phyloP scores from a whole-genome alignment of 2,329 filamentous ascomycete species.

The Colletotrichum zoysiae region DNA sequence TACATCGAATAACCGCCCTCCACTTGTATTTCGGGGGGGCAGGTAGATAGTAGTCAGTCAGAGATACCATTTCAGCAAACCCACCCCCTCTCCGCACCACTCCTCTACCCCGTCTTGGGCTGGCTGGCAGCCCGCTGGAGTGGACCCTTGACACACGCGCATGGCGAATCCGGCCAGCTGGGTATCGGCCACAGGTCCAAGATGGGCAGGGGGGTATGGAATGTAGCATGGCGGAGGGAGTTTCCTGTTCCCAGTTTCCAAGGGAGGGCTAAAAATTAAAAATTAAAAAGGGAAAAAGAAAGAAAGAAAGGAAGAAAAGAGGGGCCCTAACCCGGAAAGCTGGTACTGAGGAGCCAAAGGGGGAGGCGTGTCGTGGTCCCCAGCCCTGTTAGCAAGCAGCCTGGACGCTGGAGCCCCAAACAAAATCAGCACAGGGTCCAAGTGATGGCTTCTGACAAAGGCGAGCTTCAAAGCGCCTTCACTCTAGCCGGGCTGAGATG shows the following conservation, averaged over 20 bases:
- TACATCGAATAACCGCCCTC: no score
- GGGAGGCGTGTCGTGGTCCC: slow-evolving; percentile 19
- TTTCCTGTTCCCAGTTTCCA: slow-evolving; percentile 16
- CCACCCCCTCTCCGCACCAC: no score
- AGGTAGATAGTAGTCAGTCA: no score
- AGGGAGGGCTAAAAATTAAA: neutral
- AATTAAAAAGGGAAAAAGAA: neutral
- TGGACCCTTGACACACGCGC: slow-evolving; percentile 3
- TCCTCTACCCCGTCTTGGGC: neutral
- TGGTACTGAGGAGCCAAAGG: slow-evolving; percentile 14
- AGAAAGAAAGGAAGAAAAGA: neutral
- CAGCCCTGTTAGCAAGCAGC: slow-evolving; percentile 37
- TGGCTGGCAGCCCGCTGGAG: neutral
- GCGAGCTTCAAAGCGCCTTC: slow-evolving; percentile 14
- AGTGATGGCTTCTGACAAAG: slow-evolving; percentile 15
- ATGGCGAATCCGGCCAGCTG: slow-evolving; percentile 12
- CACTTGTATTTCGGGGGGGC: no score
- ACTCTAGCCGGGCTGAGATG: slow-evolving; percentile 12
- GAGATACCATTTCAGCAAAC: no score
- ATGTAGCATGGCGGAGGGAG: slow-evolving; percentile 1
- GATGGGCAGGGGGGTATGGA: neutral
- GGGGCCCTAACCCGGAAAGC: slow-evolving; percentile 27
- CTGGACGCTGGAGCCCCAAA: slow-evolving; percentile 4
- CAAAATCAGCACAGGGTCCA: slow-evolving; percentile 37
- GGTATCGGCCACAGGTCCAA: slow-evolving; percentile 16